Percentiles rank a stretch among this genome's conserved stretches.
Evolutionary conservation across 164 flowering plant species (phyloP).

Genomic region (Cinnamomum micranthum): DNA sequence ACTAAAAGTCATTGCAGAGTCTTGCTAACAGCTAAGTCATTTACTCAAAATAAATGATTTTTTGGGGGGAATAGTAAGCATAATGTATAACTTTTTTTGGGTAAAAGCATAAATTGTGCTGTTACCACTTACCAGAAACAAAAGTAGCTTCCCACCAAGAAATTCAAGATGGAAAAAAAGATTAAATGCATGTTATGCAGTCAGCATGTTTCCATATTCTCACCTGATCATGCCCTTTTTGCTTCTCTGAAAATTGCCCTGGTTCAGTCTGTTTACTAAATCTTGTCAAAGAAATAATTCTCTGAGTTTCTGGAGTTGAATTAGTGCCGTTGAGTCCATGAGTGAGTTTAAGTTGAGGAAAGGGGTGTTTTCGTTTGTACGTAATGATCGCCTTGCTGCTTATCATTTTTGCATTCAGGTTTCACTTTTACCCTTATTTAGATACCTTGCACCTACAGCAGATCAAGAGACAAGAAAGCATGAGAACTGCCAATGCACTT

Average conservation of each 20-base stretch:
- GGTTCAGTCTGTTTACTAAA: not conserved
- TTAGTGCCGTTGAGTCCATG: not conserved
- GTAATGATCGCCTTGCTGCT: slow-evolving; percentile 12
- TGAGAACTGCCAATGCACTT: too few relatives aligned
- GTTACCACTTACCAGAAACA: too few relatives aligned
- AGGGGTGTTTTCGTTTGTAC: slow-evolving; percentile 7
- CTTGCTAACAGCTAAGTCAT: too few relatives aligned
- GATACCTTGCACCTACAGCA: not conserved
- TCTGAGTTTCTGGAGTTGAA: not conserved
- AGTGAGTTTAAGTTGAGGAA: not conserved
- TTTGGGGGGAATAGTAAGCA: too few relatives aligned
- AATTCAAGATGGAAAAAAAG: not conserved
- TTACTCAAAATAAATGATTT: too few relatives aligned
- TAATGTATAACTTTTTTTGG: too few relatives aligned
- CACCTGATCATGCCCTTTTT: slow-evolving; percentile 1
- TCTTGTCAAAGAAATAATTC: not conserved
- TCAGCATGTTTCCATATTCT: not conserved
- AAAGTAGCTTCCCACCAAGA: not conserved
- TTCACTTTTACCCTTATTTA: not conserved
- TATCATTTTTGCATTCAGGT: slow-evolving; percentile 4
- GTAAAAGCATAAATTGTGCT: too few relatives aligned
- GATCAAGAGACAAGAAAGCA: not conserved
- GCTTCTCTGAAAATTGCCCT: not conserved
- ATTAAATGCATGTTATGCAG: not conserved
- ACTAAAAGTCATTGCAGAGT: too few relatives aligned